A percentile compares a stretch with the other conserved stretches of the same genome.
These are phyloP conservation scores for Boletus vinaceobasis DNA, from an alignment of 768 basidiomycete species.

Conservation along the genomic window DNA sequence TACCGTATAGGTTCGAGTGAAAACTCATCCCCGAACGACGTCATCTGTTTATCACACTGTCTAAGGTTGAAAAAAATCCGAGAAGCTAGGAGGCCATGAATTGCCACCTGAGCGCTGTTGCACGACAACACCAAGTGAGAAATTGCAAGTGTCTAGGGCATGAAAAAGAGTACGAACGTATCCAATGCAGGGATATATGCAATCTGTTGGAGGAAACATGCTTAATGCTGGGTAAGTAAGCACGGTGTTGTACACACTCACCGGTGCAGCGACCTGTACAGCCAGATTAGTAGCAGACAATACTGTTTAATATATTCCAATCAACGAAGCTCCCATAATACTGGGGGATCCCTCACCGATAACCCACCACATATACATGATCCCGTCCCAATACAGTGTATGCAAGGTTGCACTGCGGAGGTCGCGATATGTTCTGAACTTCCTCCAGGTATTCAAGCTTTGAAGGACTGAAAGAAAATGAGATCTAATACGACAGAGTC, in stretches of 20 bases:
- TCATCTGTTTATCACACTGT: conserved; percentile 8
- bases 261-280: conserved; percentile 18
- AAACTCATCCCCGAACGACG: not conserved
- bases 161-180: conserved; percentile 16
- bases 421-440: conserved; percentile 22
- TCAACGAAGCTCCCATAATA: not conserved
- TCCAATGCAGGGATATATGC: conserved; percentile 16
- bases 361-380: conserved; percentile 23
- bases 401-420: conserved; percentile 13
- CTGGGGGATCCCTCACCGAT: conserved; percentile 11
- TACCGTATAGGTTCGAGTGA: conserved; percentile 9
- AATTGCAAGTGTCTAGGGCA: not conserved
- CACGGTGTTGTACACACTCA: not conserved
- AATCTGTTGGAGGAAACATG: conserved; percentile 3
- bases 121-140: conserved; percentile 5
- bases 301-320: conserved; percentile 2
- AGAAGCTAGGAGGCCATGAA: conserved; percentile 25
- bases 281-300: conserved; percentile 13
- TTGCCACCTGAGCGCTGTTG: conserved; percentile 26
- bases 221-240: not conserved
- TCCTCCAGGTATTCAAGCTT: conserved; percentile 23
- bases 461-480: conserved; percentile 20
- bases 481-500: not conserved
- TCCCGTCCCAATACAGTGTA: conserved; percentile 28
- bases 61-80: conserved; percentile 30